Evolutionary conservation across 2,329 filamentous ascomycete genomes (phyloP).

Genomic region (Pseudogymnoascus sp.): DNA sequence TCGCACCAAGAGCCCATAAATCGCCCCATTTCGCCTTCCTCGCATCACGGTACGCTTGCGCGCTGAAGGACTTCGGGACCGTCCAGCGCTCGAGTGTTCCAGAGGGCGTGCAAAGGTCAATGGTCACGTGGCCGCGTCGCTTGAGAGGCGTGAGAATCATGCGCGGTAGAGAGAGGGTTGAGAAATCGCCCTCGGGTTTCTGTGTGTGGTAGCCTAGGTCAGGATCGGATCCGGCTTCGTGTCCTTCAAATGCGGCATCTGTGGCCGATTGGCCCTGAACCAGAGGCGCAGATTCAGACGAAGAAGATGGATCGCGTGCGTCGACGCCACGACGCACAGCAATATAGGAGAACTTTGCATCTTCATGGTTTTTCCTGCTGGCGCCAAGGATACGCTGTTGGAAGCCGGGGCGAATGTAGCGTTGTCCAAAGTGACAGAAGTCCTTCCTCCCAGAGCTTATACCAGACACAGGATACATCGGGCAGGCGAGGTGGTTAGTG

Average conservation of each 20-base stretch:
- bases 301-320: constrained; percentile 32
- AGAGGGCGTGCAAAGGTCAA: constrained; percentile 83
- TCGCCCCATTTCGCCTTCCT: constrained; percentile 88
- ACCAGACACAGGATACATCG: constrained; percentile 73
- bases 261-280: constrained; percentile 49
- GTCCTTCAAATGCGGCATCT: constrained; percentile 62
- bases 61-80: constrained; percentile 71
- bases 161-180: constrained; percentile 61
- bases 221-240: constrained; percentile 42
- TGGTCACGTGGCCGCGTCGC: constrained; percentile 73
- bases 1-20: constrained; percentile 89
- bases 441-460: constrained; percentile 69
- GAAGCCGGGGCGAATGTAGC: constrained; percentile 76
- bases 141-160: constrained; percentile 75
- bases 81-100: constrained; percentile 90
- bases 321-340: constrained; percentile 67
- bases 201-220: constrained; percentile 14
- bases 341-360: constrained; percentile 84
- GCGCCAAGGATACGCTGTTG: constrained; percentile 67
- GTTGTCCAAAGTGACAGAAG: constrained; percentile 83
- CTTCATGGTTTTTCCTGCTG: constrained; percentile 70
- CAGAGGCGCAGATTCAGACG: constrained; percentile 25
- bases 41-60: constrained; percentile 81
- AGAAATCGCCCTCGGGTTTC: constrained; percentile 2
- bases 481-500: constrained; percentile 80